Conservation (phyloP, 73 alveolate species). For the Paramecium sonneborni region DNA sequence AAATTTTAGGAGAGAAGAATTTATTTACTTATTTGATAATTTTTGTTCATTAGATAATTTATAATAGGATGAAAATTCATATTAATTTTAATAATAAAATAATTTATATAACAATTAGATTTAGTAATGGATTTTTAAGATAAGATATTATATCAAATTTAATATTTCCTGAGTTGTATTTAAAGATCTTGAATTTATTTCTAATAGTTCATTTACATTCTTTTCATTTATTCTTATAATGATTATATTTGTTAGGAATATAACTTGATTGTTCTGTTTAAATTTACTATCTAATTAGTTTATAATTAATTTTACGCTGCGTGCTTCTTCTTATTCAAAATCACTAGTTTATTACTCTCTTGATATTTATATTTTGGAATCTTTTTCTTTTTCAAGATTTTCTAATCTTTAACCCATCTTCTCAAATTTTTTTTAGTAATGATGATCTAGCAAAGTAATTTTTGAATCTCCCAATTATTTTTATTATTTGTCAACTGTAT, state of each 20-base stretch:
- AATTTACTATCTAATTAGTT: constrained; percentile 3
- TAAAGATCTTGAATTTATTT: neutral
- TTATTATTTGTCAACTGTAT: neutral
- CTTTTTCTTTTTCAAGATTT: constrained; percentile 1
- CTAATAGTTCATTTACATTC: constrained; percentile 19
- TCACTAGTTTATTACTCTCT: constrained; percentile 2
- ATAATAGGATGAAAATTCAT: too few relatives aligned
- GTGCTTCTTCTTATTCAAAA: neutral
- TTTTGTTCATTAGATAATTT: too few relatives aligned
- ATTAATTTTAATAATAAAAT: too few relatives aligned
- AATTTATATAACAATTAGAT: too few relatives aligned
- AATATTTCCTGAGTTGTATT: constrained; percentile 8
- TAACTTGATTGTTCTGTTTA: constrained; percentile 3
- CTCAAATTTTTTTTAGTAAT: constrained; percentile 36
- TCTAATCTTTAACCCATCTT: constrained; percentile 5
- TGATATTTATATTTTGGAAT: neutral
- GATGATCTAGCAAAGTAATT: constrained; percentile 1
- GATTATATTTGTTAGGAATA: neutral
- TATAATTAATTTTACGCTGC: neutral
- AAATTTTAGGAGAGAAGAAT: too few relatives aligned
- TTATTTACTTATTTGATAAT: too few relatives aligned
- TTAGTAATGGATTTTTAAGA: neutral
- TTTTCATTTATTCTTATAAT: constrained; percentile 14
- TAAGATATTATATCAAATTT: neutral
- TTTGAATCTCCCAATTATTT: constrained; percentile 22